Evolutionary conservation across 1,284 basidiomycete species (phyloP), one percentile per base, ranked within the genome.

Genomic region (Tilletiopsis washingtonensis): DNA sequence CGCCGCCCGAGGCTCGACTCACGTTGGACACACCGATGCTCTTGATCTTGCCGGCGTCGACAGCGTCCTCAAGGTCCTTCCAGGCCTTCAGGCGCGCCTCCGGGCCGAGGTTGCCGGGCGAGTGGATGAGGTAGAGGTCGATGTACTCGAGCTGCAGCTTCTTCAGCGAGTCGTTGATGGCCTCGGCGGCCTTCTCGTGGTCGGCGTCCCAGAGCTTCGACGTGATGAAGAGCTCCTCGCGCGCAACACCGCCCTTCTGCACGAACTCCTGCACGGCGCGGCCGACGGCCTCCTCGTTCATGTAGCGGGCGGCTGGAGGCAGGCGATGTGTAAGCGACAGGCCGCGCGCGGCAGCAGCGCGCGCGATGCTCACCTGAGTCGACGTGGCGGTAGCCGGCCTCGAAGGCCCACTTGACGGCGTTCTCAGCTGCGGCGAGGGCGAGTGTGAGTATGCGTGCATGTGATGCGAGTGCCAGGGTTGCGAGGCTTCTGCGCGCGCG

Each of bases 151-250:
- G 47, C 40, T 64, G 44, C 49, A 71, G 66, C 61, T 69, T 67
- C 54, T 68, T 64, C 52, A 72, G 66, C 54, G 70, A 72, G 38
- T 70, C 67, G 21, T 67, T 61, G 44, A 73, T 64, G 45, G 69
- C 70, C 17, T 61, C 67, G 20, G 60, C 59, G 19, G 65, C 62
- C 45, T 61, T 57, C 57, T 67, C 61, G 51, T 71, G 68, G 58
- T 71, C 70, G 32, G 61, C 64, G 32, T 71, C 69, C 61, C 61
- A 71, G 40, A 69, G 66, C 62, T 73, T 73, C 37, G 71, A 67
- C 47, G 74, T 74, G 56, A 75, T 68, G 59, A 73, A 74, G 43
- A 74, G 59, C 46, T 75, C 62, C 41, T 63, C 59, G 37, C 73
- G 67, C 29, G 65, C 55, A 2, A 73, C 66, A 40, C 70, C 67